Percentiles rank a stretch among this genome's conserved stretches.
phyloP scores from a whole-genome alignment of 2,329 filamentous ascomycete genomes.

The Orbilia quercus region DNA sequence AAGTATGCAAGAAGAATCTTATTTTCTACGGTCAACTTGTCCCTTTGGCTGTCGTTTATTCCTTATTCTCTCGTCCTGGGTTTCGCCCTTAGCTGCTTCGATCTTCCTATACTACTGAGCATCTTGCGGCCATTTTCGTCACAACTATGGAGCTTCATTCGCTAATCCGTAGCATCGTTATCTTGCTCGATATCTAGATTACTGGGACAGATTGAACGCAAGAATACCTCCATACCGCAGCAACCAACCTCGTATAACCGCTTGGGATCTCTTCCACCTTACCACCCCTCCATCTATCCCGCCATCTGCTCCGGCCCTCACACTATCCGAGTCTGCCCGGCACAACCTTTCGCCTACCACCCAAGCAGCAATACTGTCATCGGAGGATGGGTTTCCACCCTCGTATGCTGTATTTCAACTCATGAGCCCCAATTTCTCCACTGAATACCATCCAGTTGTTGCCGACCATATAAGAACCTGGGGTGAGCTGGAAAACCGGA shows the following conservation, averaged over 20 bases:
- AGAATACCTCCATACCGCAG: slow-evolving; percentile 45
- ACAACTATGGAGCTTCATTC: slow-evolving; percentile 9
- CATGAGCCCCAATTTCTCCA: slow-evolving; percentile 47
- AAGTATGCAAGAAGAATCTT: no score
- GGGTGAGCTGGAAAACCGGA: slow-evolving; percentile 41
- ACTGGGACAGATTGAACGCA: slow-evolving; percentile 52
- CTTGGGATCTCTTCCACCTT: slow-evolving; percentile 53
- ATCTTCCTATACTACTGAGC: no score
- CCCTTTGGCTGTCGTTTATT: background rate
- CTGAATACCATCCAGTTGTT: slow-evolving; percentile 49
- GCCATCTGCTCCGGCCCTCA: slow-evolving; percentile 13
- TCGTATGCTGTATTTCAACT: slow-evolving; percentile 47
- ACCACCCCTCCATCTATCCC: slow-evolving; percentile 25
- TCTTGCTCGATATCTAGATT: slow-evolving; percentile 37
- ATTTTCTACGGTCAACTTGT: no score
- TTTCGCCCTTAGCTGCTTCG: background rate
- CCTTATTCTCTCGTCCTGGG: background rate
- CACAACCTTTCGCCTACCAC: slow-evolving; percentile 40
- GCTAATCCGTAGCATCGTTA: slow-evolving; percentile 22
- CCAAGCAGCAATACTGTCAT: slow-evolving; percentile 27
- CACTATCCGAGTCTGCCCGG: slow-evolving; percentile 31
- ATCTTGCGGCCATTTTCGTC: background rate
- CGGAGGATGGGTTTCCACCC: slow-evolving; percentile 46
- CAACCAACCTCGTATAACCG: slow-evolving; percentile 49
- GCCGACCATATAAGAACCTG: slow-evolving; percentile 47